Conservation (phyloP, 2,329 filamentous ascomycete species). For the Apiospora arundinis region DNA sequence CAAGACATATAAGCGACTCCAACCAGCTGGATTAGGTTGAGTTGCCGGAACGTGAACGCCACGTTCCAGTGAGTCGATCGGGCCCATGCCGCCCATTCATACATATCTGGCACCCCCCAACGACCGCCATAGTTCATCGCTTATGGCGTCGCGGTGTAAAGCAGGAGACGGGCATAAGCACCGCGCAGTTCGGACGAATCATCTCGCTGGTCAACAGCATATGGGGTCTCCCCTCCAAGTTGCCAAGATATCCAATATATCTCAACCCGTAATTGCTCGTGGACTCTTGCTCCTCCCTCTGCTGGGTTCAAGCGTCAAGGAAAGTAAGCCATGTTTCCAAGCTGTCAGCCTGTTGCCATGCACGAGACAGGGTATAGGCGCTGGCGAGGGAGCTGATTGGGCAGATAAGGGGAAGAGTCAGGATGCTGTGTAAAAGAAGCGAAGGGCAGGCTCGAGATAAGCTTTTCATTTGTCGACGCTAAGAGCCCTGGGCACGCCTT, state of each 20-base stretch:
- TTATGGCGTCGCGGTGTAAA: constrained; percentile 3
- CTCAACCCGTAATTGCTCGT: background rate
- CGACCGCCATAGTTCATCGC: background rate
- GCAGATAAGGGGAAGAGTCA: background rate
- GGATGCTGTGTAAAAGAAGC: constrained; percentile 15
- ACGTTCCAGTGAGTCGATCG: constrained; percentile 7
- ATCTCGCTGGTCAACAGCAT: background rate
- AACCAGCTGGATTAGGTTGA: background rate
- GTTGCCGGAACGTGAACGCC: background rate
- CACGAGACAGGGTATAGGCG: background rate
- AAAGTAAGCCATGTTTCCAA: background rate
- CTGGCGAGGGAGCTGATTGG: background rate
- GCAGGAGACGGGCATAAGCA: background rate
- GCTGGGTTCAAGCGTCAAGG: background rate
- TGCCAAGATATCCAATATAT: background rate
- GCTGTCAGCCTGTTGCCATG: background rate
- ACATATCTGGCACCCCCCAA: background rate
- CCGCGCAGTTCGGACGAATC: background rate
- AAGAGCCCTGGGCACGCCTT: background rate
- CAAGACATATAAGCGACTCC: constrained; percentile 10
- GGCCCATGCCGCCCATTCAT: background rate
- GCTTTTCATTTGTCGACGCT: constrained; percentile 12
- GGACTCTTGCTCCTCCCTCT: background rate
- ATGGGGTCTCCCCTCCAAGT: background rate
- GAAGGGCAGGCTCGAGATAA: background rate